These are phyloP conservation scores for Colletotrichum echinochloae DNA, from an alignment of 2,329 filamentous ascomycete genomes.

Conservation along the genomic window DNA sequence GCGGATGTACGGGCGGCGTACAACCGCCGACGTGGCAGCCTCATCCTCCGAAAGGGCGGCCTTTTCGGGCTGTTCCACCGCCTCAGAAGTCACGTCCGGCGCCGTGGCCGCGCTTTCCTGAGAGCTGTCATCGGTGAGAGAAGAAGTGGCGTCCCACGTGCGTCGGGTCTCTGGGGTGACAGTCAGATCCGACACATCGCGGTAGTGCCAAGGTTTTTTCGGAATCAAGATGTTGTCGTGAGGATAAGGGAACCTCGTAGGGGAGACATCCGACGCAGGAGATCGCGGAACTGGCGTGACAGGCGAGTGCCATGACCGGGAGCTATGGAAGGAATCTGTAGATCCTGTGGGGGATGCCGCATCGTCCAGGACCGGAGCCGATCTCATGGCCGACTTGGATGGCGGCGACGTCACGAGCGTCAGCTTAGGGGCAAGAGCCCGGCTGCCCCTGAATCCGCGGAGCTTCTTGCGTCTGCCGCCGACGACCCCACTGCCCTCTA, in stretches of 20 bases:
- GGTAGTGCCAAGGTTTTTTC: constrained; percentile 47
- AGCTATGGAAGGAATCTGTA: constrained; percentile 66
- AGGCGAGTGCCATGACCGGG: constrained; percentile 64
- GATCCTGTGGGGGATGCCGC: constrained; percentile 59
- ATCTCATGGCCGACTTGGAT: constrained; percentile 45
- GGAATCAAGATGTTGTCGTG: constrained; percentile 55
- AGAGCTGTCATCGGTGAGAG: constrained; percentile 45
- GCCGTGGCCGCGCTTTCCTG: constrained; percentile 46
- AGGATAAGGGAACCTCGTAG: constrained; percentile 52
- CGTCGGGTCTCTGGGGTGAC: constrained; percentile 49
- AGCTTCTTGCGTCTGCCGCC: constrained; percentile 49
- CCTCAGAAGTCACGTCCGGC: constrained; percentile 38
- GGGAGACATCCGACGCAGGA: constrained; percentile 54
- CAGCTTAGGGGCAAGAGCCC: constrained; percentile 48
- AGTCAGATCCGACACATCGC: constrained; percentile 50
- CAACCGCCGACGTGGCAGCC: constrained; percentile 43
- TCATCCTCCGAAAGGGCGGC: constrained; percentile 29
- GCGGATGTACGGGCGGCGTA: constrained; percentile 57
- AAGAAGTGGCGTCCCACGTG: constrained; percentile 47
- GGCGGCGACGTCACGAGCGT: constrained; percentile 55
- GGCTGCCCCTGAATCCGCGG: constrained; percentile 46
- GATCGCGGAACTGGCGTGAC: constrained; percentile 58
- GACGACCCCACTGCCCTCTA: constrained; percentile 48
- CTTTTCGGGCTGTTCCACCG: constrained; percentile 31
- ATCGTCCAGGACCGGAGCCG: constrained; percentile 29